Base-by-base conservation (phyloP, 306 rosid genomes). In the Nissolia schottii region DNA sequence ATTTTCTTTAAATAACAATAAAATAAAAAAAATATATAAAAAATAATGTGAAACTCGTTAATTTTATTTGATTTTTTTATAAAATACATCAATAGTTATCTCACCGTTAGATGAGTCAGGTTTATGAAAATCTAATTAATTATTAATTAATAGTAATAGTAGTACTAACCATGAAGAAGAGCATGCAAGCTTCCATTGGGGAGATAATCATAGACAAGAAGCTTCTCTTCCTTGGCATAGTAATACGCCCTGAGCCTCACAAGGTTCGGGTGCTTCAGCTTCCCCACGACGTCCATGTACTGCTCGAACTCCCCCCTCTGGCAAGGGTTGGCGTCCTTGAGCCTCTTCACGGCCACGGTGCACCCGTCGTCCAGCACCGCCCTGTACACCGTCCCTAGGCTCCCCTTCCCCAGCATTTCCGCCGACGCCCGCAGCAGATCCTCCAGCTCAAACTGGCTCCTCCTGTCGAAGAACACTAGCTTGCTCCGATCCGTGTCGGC, bases 391-490 rank as follows among this genome's bases (percentile, higher is more conserved):
- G 96, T 94, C 57, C 99, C 99, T 75, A 94, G 80, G 83, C 97
- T 81, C 15, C 99, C 99, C 69, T 94, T 94, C 50, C 99, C 99
- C 1, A 94, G 80, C 97, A 94, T 91, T 87, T 94, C 99, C 14
- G 99, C 99, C 64, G 99, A 94, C 0, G 99, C 97, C 24, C 91
- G 63, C 35, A 94, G 90, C 85, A 94, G 77, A 73, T 94, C 97
- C 68, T 94, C 99, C 2, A 94, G 89, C 96, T 94, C 99, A 75
- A 94, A 94, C 73, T 85, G 81, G 62, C 71, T 91, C 80, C 87
- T 81, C 66, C 92, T 46, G 6, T 94, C 99, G 12, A 94, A 91
- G 61, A 91, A 94, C 64, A 94, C 96, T 0, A 94, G 80, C 81
- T 78, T 91, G 77, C 96, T 91, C 23, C 84, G 57, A 2, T 94